Evolutionary conservation across 352 stramenopile genomes (phyloP).

Genomic region (Globisporangium yorkense): DNA sequence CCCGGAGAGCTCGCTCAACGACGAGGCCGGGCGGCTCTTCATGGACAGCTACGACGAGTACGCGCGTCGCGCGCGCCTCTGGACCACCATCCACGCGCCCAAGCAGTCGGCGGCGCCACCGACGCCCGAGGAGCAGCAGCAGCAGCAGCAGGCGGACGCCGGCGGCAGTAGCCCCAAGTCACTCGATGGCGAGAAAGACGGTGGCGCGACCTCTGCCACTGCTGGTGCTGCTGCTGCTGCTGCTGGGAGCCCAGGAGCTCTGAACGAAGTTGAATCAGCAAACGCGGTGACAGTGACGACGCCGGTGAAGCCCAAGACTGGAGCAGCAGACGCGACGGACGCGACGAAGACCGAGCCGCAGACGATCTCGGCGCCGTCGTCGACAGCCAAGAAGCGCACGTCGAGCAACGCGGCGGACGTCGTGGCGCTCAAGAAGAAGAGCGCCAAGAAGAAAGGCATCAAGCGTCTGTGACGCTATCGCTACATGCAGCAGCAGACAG

Average conservation of each 20-base stretch:
- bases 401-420: constrained; percentile 23
- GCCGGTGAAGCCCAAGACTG: constrained; percentile 1
- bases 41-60: constrained; percentile 99
- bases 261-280: not conserved
- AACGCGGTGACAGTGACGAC: not conserved
- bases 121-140: constrained; percentile 3
- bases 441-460: constrained; percentile 64
- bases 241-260: not conserved
- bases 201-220: not conserved
- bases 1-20: constrained; percentile 98
- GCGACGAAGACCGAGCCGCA: not conserved
- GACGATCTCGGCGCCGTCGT: constrained; percentile 12
- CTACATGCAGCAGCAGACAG: not conserved
- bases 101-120: constrained; percentile 21
- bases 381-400: constrained; percentile 37
- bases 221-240: not conserved
- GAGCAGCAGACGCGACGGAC: not conserved
- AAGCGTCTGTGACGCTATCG: constrained; percentile 36
- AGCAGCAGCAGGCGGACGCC: not conserved
- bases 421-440: constrained; percentile 55
- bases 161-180: not conserved
- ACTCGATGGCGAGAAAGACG: not conserved
- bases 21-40: constrained; percentile 98
- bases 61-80: constrained; percentile 79
- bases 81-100: constrained; percentile 88